phyloP scores from a whole-genome alignment of 768 basidiomycete genomes.

The Boletales sp. region DNA sequence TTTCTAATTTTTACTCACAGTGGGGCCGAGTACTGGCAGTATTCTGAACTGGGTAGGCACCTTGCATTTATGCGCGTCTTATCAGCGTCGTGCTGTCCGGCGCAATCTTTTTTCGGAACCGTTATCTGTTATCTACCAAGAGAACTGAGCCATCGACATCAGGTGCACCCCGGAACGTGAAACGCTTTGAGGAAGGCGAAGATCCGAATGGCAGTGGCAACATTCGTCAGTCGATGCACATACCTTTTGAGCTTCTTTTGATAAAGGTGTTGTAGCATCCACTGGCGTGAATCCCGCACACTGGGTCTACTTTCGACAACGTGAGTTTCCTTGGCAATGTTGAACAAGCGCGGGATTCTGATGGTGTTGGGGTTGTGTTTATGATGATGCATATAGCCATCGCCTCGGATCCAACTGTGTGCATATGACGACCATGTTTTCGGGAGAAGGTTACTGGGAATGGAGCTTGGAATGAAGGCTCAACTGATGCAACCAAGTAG shows the following conservation, averaged over 20 bases:
- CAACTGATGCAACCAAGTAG: background rate
- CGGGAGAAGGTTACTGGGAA: background rate
- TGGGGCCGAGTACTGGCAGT: constrained; percentile 47
- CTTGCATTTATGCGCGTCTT: background rate
- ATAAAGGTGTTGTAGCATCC: constrained; percentile 31
- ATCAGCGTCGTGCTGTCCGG: background rate
- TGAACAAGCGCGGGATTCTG: too few relatives aligned
- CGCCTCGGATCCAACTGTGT: constrained; percentile 32
- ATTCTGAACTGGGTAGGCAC: constrained; percentile 36
- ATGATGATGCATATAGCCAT: constrained; percentile 20
- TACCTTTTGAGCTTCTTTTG: background rate
- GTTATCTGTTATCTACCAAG: constrained; percentile 1
- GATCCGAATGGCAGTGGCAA: constrained; percentile 47
- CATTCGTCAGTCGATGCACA: constrained; percentile 34
- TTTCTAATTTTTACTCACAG: constrained; percentile 19
- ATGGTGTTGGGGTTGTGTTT: constrained; percentile 1
- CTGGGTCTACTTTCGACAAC: constrained; percentile 42
- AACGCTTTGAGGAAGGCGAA: constrained; percentile 41
- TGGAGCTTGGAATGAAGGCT: too few relatives aligned
- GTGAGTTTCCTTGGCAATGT: constrained; percentile 24
- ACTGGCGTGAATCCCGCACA: constrained; percentile 48
- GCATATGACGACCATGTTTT: constrained; percentile 13
- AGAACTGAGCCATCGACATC: background rate
- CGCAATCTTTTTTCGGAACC: background rate
- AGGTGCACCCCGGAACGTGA: constrained; percentile 35